Percentiles rank a stretch among this genome's conserved stretches.
Evolutionary conservation across 208 protist species (phyloP).

Genomic region (Tritrichomonas musculus): DNA sequence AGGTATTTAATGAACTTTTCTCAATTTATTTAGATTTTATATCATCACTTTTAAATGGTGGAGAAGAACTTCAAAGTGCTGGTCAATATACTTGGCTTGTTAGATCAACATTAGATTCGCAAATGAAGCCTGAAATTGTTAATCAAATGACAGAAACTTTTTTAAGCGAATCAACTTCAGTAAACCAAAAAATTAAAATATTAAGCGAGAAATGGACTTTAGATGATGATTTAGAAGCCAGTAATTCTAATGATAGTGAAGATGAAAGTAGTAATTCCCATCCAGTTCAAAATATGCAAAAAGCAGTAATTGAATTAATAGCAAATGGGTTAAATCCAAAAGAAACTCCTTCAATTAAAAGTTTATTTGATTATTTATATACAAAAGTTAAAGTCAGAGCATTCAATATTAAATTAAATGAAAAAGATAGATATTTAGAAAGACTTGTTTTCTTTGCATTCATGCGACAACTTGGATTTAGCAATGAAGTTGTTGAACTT

Average conservation of each 20-base stretch:
- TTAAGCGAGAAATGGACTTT: too few relatives aligned
- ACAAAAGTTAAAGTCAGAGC: not conserved
- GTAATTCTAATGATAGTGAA: too few relatives aligned
- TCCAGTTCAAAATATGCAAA: too few relatives aligned
- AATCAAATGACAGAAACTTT: not conserved
- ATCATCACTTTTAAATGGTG: not conserved
- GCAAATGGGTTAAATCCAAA: not conserved
- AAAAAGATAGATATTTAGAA: not conserved
- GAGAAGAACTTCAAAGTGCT: not conserved
- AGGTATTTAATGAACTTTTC: not conserved
- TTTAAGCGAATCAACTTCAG: not conserved
- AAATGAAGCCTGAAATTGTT: not conserved
- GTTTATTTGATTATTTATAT: not conserved
- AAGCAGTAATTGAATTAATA: too few relatives aligned
- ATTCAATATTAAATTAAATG: not conserved
- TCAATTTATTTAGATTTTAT: slow-evolving; percentile 13
- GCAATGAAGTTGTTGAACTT: not conserved
- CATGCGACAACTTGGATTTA: not conserved
- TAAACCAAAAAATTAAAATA: not conserved
- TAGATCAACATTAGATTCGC: not conserved
- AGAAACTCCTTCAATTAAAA: not conserved
- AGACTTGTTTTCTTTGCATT: not conserved
- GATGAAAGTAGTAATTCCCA: too few relatives aligned
- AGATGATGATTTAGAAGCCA: too few relatives aligned
- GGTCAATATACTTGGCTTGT: not conserved